phyloP scores from a whole-genome alignment of 768 basidiomycete genomes.

The Favolaschia claudopus region DNA sequence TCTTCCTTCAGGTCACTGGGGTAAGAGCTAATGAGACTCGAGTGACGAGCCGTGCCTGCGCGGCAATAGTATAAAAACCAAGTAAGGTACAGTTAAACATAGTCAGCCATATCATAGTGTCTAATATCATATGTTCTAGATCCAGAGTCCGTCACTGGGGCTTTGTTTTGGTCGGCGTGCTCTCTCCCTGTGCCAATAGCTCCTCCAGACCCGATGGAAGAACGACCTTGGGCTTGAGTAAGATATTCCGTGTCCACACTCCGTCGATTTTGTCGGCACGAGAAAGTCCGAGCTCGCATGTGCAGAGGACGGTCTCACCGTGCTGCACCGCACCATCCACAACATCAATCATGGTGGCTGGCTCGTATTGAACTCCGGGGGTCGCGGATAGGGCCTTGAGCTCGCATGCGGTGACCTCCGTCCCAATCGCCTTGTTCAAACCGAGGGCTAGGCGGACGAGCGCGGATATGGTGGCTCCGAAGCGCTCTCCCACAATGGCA shows the following conservation, averaged over 20 bases:
- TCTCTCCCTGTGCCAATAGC: slow-evolving; percentile 28
- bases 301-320: slow-evolving; percentile 54
- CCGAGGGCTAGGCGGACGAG: slow-evolving; percentile 55
- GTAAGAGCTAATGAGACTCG: too few relatives aligned
- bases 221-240: slow-evolving; percentile 65
- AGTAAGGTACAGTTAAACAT: background rate
- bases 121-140: background rate
- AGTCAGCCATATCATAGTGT: background rate
- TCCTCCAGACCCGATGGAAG: slow-evolving; percentile 51
- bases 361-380: slow-evolving; percentile 51
- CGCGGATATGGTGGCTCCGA: slow-evolving; percentile 49
- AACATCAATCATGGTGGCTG: slow-evolving; percentile 48
- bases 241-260: slow-evolving; percentile 56
- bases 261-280: slow-evolving; percentile 45
- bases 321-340: slow-evolving; percentile 23
- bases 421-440: slow-evolving; percentile 65
- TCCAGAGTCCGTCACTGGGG: too few relatives aligned
- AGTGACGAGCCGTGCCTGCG: too few relatives aligned
- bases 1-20: too few relatives aligned
- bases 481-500: slow-evolving; percentile 49
- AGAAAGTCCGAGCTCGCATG: slow-evolving; percentile 62
- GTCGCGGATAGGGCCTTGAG: slow-evolving; percentile 57
- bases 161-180: slow-evolving; percentile 24
- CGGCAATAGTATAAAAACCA: too few relatives aligned
- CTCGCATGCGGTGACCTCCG: slow-evolving; percentile 65